Percentiles rank a stretch among this genome's conserved stretches.
Evolutionary conservation across 176 grass and related monocot species (phyloP).

Genomic region (Leersia perrieri): DNA sequence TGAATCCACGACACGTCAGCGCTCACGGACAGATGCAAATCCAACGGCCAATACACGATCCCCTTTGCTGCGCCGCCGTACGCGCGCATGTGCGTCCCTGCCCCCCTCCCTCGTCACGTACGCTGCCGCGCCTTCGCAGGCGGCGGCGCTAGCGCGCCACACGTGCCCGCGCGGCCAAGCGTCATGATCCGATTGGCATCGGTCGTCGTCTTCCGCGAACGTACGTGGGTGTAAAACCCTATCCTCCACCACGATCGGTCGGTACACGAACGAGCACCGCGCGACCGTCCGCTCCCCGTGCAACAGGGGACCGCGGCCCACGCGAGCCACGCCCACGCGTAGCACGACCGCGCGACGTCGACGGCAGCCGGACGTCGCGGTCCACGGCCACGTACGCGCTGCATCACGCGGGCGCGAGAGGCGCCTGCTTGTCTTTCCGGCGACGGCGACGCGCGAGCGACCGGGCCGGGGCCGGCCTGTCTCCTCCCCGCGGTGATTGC

Average conservation of each 20-base stretch:
- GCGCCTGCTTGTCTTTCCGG: not conserved
- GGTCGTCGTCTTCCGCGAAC: not conserved
- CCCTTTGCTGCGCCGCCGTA: too few relatives aligned
- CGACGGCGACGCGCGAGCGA: slow-evolving; percentile 40
- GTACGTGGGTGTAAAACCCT: not conserved
- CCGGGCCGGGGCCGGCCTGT: not conserved
- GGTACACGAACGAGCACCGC: not conserved
- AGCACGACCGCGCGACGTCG: not conserved
- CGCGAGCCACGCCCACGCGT: not conserved
- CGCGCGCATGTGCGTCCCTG: not conserved
- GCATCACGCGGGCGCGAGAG: not conserved
- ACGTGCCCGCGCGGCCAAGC: too few relatives aligned
- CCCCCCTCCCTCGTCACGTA: too few relatives aligned
- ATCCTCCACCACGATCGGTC: not conserved
- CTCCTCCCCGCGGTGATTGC: not conserved
- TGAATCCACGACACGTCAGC: not conserved
- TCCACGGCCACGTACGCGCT: not conserved
- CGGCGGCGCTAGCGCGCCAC: too few relatives aligned
- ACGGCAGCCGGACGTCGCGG: not conserved
- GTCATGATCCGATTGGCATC: not conserved
- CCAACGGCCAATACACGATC: too few relatives aligned
- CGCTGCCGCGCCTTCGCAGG: not conserved
- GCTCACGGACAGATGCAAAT: not conserved
- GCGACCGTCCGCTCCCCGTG: not conserved
- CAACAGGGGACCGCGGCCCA: not conserved